Evolutionary conservation across 2,329 filamentous ascomycete species (phyloP), one percentile per base, ranked within the genome.

Genomic region (Colletotrichum tamarilloi): DNA sequence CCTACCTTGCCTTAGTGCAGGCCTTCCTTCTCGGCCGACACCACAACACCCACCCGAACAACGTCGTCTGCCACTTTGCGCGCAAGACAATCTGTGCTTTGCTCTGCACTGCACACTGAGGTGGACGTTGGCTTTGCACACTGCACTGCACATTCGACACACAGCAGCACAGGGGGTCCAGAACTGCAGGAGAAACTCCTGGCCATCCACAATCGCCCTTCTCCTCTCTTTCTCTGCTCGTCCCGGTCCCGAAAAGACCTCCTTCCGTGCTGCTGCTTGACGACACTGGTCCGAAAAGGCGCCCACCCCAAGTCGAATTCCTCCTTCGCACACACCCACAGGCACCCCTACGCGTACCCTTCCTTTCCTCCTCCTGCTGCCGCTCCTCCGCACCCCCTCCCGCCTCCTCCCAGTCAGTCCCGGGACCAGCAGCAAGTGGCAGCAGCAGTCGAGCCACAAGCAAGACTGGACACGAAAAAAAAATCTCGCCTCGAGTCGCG

Each of bases 291-390:
- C 69, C 66, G 59, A 68, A 49, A 60, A 53, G n/a, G 42, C 30
- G 42, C 42, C 53, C 59, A 32, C 53, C 67, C 60, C 59, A 64
- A 28, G n/a, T 56, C 66, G 46, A 69, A 32, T 60, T 60, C 53
- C 67, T 68, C 60, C 58, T 74, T 74, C 72, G 63, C 57, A 35
- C 72, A 74, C 72, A 58, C 72, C 72, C 57, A 55, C 38, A 32
- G 59, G 14, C 22, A 35, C 49, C 68, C 67, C 49, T 72, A 74
- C 72, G 52, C 62, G 67, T 73, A 73, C 70, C 70, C 70, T 73
- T 73, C 70, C 65, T 46, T 38, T 49, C 57, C 55, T 35, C 63
- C 35, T 68, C n/a, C 64, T 73, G 66, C 67, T 73, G 59, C 62
- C 64, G 59, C 67, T 62, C 67, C 70, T 70, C 67, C 70, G 67